Percentiles rank a stretch among this genome's conserved stretches.
Conservation (phyloP, 2,329 filamentous ascomycete species). For the Peltaster fructicola region DNA sequence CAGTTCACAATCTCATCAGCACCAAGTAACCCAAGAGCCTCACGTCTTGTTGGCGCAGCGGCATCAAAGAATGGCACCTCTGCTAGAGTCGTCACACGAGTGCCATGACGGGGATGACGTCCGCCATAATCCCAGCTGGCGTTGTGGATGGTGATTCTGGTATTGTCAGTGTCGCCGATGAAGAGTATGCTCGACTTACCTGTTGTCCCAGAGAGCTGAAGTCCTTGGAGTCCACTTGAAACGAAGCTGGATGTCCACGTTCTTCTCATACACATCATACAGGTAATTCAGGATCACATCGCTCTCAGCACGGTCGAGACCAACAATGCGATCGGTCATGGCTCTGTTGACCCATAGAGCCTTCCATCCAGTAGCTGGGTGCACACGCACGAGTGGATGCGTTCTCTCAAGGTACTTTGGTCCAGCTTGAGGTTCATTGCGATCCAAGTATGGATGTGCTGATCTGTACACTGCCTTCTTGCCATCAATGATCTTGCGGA, state of each 20-base stretch:
- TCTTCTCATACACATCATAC: conserved; percentile 48
- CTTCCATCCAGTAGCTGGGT: conserved; percentile 61
- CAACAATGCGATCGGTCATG: conserved; percentile 52
- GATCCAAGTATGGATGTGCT: conserved; percentile 50
- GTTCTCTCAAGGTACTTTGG: conserved; percentile 49
- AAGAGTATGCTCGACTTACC: conserved; percentile 11
- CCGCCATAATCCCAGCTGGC: conserved; percentile 59
- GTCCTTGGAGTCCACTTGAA: conserved; percentile 54
- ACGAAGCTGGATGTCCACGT: conserved; percentile 53
- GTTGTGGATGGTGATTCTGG: conserved; percentile 41
- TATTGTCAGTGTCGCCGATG: not conserved
- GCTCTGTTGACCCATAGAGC: conserved; percentile 53
- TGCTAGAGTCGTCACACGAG: conserved; percentile 50
- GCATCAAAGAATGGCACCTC: conserved; percentile 54
- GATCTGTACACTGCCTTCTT: conserved; percentile 46
- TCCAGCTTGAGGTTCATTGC: conserved; percentile 40
- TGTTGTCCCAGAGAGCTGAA: conserved; percentile 55
- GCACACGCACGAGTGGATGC: conserved; percentile 51
- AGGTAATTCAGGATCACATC: conserved; percentile 50
- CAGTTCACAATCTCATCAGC: no score
- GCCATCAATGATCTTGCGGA: conserved; percentile 54
- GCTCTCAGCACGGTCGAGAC: conserved; percentile 50
- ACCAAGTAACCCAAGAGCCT: conserved; percentile 47
- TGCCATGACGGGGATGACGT: conserved; percentile 50
- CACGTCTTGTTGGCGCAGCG: conserved; percentile 45